Percentiles rank a stretch among this genome's conserved stretches.
Conservation (phyloP, 75 land plant species). For the Cupressus sempervirens region DNA sequence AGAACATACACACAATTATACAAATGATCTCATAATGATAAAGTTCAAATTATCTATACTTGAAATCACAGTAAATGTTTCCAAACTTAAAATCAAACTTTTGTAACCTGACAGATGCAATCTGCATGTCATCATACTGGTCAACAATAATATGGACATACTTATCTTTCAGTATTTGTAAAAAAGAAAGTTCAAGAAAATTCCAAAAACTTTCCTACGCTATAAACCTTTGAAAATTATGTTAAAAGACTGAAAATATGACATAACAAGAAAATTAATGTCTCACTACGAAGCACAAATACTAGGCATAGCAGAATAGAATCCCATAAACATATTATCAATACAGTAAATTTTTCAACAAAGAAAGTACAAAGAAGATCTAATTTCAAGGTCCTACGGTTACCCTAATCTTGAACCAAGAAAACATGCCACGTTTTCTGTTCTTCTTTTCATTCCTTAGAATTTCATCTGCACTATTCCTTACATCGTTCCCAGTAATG, state of each 20-base stretch:
- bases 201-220: not conserved
- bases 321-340: not conserved
- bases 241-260: not conserved
- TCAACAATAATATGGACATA: not conserved
- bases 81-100: not conserved
- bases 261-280: not conserved
- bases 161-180: not conserved
- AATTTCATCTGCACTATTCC: slow-evolving; percentile 43
- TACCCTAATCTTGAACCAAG: slow-evolving; percentile 74
- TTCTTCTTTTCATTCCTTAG: slow-evolving; percentile 55
- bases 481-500: slow-evolving; percentile 42
- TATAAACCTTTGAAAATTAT: not conserved
- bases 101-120: not conserved
- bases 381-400: not conserved
- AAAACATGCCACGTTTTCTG: slow-evolving; percentile 72
- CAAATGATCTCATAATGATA: not conserved
- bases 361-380: not conserved
- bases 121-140: not conserved
- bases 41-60: not conserved
- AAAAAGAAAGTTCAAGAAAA: not conserved
- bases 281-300: not conserved
- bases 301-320: not conserved
- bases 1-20: not conserved
- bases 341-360: not conserved
- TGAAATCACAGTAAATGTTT: not conserved